Evolutionary conservation across 805 yeast species (phyloP), one percentile per base, ranked within the genome.

Genomic region (Blastobotrys muscicola): DNA sequence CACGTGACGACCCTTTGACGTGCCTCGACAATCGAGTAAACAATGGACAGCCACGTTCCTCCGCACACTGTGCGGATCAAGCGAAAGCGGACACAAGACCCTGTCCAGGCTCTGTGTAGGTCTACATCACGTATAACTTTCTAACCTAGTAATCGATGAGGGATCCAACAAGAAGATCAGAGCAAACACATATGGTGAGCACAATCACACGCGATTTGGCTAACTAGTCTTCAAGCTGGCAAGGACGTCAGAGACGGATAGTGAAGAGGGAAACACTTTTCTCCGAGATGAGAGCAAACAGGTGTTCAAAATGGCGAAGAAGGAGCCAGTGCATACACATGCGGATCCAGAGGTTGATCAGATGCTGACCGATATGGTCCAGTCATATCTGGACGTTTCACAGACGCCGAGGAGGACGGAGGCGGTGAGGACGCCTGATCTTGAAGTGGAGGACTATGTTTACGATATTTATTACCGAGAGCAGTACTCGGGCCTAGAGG

Each of bases 381-480:
- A 72, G 42, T 76, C 77, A 8, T 78, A 78, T 47, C 64, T 83
- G 41, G 67, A 64, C 9, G 56, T 73, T 29, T 68, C 64, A 15
- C 55, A 56, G 29, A 48, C 9, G 33, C 48, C 23, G 38, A 29
- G 10, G 16, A 47, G 36, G 11, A 42, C 7, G 11, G 40, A 10
- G 47, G 56, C 41, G 26, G 16, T 8, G 40, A 20, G 33, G 39
- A 35, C 35, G 26, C 46, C 20, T 12, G 59, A 57, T 33, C 46
- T 50, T 10, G 68, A 58, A 38, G 64, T 64, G 3, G 66, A 73
- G n/a, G 95, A 85, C 36, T 90, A 85, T 53, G 97, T 90, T 13
- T 90, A 86, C 56, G 98, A 90, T 62, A 87, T 90, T 8, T 90
- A 90, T 62, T 71, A 80, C 65, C 67, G 82, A 41, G 82, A 78